Percentiles rank a stretch among this genome's conserved stretches.
phyloP scores from a whole-genome alignment of 2,329 filamentous ascomycete species.

The Colletotrichum musae region DNA sequence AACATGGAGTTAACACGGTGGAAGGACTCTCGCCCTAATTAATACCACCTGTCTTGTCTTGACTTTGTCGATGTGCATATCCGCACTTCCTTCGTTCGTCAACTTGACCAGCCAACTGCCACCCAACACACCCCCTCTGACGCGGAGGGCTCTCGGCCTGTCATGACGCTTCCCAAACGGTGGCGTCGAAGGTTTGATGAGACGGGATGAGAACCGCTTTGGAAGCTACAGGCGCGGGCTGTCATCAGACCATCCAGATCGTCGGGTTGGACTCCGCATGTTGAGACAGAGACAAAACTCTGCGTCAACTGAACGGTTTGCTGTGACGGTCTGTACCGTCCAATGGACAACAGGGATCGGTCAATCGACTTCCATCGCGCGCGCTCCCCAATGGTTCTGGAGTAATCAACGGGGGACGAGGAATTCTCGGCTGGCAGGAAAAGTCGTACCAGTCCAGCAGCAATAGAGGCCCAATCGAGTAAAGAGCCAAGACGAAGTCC shows the following conservation, averaged over 20 bases:
- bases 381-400: slow-evolving; percentile 2
- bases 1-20: slow-evolving; percentile 1
- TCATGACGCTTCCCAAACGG: slow-evolving; percentile 4
- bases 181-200: slow-evolving; percentile 16
- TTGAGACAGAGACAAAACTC: slow-evolving; percentile 25
- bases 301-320: slow-evolving; percentile 5
- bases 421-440: slow-evolving; percentile 24
- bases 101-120: too few species aligned
- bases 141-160: neutral
- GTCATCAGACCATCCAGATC: slow-evolving; percentile 30
- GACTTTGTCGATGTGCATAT: neutral
- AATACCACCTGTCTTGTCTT: neutral
- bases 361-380: slow-evolving; percentile 19
- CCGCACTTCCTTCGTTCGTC: neutral
- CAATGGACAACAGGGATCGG: slow-evolving; percentile 18
- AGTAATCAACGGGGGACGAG: slow-evolving; percentile 15
- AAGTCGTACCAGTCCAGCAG: slow-evolving; percentile 33
- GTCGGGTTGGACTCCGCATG: slow-evolving; percentile 12
- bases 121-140: too few species aligned
- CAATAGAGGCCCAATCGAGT: slow-evolving; percentile 20
- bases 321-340: slow-evolving; percentile 4
- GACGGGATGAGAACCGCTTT: slow-evolving; percentile 26
- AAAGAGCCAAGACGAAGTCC: slow-evolving; percentile 28
- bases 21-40: slow-evolving; percentile 1
- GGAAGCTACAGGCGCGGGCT: neutral